These are phyloP conservation scores for Musa troglodytarum DNA, from an alignment of 176 grass and related monocot species.

Conservation along the genomic window DNA sequence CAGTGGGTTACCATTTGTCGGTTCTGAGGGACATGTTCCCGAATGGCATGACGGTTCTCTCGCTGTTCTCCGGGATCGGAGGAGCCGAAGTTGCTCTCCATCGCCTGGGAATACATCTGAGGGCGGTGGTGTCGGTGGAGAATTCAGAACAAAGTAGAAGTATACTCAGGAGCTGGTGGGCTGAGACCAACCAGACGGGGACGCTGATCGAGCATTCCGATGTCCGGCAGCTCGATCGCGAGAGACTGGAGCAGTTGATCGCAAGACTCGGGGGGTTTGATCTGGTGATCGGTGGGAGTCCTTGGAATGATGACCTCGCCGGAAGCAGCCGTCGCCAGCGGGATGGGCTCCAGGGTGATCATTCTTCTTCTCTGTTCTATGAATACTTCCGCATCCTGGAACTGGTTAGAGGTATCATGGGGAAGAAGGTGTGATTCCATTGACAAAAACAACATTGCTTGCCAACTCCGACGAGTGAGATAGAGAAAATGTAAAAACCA, in stretches of 20 bases:
- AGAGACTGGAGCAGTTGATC: conserved; percentile 24
- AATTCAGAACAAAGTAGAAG: conserved; percentile 50
- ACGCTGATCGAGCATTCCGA: conserved; percentile 47
- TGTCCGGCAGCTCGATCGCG: conserved; percentile 33
- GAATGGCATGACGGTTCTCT: conserved; percentile 54
- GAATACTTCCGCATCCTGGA: conserved; percentile 70
- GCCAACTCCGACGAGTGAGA: too few species aligned
- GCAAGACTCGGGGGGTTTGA: conserved; percentile 48
- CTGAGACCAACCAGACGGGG: conserved; percentile 62
- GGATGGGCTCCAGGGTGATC: conserved; percentile 63
- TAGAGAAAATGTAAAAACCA: too few species aligned
- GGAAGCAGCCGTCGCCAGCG: conserved; percentile 62
- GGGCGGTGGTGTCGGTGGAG: conserved; percentile 57
- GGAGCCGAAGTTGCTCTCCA: conserved; percentile 88
- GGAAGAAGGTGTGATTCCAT: background rate
- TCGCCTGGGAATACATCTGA: conserved; percentile 57
- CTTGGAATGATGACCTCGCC: conserved; percentile 74
- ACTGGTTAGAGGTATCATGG: conserved; percentile 38
- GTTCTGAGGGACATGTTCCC: conserved; percentile 57
- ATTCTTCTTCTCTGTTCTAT: conserved; percentile 53
- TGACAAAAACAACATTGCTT: background rate
- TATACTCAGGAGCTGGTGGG: conserved; percentile 70
- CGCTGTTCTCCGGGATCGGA: conserved; percentile 82
- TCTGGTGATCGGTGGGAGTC: conserved; percentile 73
- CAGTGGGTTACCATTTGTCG: conserved; percentile 64